These are phyloP conservation scores for Zymoseptoria crescenta DNA, from an alignment of 2,329 filamentous ascomycete species.

Conservation along the genomic window DNA sequence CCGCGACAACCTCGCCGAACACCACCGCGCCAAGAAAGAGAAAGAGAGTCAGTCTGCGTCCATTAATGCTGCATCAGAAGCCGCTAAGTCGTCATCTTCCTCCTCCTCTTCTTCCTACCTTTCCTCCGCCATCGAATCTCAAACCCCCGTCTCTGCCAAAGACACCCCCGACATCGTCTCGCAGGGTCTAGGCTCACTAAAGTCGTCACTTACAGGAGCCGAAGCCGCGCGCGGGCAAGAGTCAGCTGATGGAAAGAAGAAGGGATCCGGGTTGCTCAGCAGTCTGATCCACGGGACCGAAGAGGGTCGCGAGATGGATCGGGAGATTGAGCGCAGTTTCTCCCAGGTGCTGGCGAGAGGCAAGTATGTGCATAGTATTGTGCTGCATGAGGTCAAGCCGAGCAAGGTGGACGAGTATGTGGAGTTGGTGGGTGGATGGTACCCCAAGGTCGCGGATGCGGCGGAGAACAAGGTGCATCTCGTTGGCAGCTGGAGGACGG, in stretches of 20 bases:
- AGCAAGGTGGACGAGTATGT: constrained; percentile 95
- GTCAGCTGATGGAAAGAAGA: constrained; percentile 49
- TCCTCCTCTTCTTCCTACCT: constrained; percentile 36
- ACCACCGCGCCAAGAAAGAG: constrained; percentile 66
- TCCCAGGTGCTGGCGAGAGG: constrained; percentile 88
- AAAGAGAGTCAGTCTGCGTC: constrained; percentile 69
- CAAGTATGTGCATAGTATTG: constrained; percentile 97
- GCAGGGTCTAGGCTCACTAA: constrained; percentile 54
- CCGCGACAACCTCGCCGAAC: constrained; percentile 69
- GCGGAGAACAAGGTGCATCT: constrained; percentile 91
- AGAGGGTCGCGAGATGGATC: constrained; percentile 87
- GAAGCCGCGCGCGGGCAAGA: constrained; percentile 54
- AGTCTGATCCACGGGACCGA: constrained; percentile 95
- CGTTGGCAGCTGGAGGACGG: constrained; percentile 95
- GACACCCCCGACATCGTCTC: constrained; percentile 24
- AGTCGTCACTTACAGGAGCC: constrained; percentile 38
- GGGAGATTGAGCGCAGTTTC: constrained; percentile 93
- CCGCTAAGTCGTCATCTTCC: constrained; percentile 27
- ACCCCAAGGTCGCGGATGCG: constrained; percentile 76
- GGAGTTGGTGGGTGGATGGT: constrained; percentile 81
- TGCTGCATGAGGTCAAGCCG: constrained; percentile 90
- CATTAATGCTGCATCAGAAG: constrained; percentile 15
- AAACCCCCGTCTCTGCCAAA: constrained; percentile 18
- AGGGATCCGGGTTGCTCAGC: constrained; percentile 53
- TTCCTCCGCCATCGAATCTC: constrained; percentile 15